Conservation (phyloP, 768 basidiomycete genomes). For the Suillus americanus region DNA sequence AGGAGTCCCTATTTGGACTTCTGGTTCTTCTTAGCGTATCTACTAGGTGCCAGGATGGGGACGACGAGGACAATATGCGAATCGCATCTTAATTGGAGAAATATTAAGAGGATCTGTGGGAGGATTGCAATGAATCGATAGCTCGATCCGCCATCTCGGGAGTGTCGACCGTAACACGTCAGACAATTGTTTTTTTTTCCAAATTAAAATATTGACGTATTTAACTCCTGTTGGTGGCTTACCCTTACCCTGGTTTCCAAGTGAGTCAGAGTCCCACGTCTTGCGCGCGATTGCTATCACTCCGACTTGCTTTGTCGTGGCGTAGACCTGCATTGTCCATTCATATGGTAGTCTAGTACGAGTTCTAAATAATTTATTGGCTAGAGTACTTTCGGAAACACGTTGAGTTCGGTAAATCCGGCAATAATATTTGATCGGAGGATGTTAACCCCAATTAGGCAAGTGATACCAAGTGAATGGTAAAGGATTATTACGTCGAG, state of each 20-base stretch:
- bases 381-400: neutral
- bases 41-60: no score
- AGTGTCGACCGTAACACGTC: neutral
- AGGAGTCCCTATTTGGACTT: constrained; percentile 4
- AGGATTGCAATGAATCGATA: neutral
- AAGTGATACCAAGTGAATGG: neutral
- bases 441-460: neutral
- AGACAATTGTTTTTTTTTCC: neutral
- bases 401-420: neutral
- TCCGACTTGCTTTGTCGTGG: neutral
- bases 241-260: constrained; percentile 4
- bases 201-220: neutral
- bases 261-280: neutral
- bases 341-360: no score
- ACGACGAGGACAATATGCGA: neutral
- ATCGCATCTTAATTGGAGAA: neutral
- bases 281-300: neutral
- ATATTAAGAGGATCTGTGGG: neutral
- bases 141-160: neutral
- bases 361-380: neutral
- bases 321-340: neutral
- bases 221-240: neutral
- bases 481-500: constrained; percentile 7
- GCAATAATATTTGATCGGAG: neutral
- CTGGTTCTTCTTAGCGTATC: constrained; percentile 7